Evolutionary conservation across 1,139 yeast genomes (phyloP), one percentile per base, ranked within the genome.

Genomic region (Diutina catenulata): DNA sequence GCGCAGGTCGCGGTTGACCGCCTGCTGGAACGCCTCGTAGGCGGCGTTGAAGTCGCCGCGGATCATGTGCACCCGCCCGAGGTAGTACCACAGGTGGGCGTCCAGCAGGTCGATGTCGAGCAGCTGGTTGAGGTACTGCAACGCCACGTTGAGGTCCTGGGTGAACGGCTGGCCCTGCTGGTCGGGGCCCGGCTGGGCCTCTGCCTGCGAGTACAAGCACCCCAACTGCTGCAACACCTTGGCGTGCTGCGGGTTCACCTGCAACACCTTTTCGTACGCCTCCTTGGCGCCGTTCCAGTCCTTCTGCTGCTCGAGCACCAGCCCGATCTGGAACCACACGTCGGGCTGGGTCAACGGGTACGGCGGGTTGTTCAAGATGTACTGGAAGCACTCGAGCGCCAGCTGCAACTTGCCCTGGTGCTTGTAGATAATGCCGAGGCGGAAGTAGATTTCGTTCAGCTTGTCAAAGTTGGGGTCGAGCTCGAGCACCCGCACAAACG

Each of bases 261-360:
- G 76, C 42, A 91, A 64, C 1, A 91, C 97, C 44, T 91, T 76
- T 59, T 91, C 96, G 57, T 91, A 91, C 9, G 97, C 97, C 45
- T 88, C 96, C 50, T 80, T 79, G 6, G 98, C 97, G 29, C 88
- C 84, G 44, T 70, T 74, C 73, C 84, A 88, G 55, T 88, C 95
- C 54, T 87, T 80, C 60, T 84, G 93, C 53, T 84, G 95, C 56
- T 91, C 98, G 51, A 91, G 72, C 1, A 91, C 97, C 29, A 87
- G 82, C 36, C 98, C 98, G 47, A 91, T 82, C 60, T 91, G 98
- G 64, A 91, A 91, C 97, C 97, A 91, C 40, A 91, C 94, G 55
- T 91, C 98, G 37, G 95, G 88, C 55, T 87, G 95, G 33, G 96
- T 88, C 47, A 91, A 66, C 1, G 98, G 98, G 40, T 84, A 81